Evolutionary conservation across 495 filamentous ascomycete species (phyloP).

Genomic region (Trichoderma orchidacearum): DNA sequence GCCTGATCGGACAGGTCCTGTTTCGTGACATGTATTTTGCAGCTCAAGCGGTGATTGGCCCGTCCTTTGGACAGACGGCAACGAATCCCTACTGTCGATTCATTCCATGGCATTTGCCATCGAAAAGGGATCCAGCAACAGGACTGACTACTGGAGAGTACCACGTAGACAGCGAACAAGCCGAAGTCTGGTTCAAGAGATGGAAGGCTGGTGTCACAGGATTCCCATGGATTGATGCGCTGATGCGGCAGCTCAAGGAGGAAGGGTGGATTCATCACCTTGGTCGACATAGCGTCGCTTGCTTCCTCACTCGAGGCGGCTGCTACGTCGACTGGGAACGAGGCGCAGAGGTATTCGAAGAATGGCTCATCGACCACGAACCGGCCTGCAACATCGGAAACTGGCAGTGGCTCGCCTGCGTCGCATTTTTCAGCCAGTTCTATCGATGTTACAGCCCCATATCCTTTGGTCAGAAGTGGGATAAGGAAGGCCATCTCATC

Average conservation of each 20-base stretch:
- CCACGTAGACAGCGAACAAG: conserved; percentile 37
- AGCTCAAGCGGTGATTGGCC: conserved; percentile 50
- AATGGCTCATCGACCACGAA: conserved; percentile 59
- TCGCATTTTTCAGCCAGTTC: conserved; percentile 53
- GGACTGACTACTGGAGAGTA: conserved; percentile 34
- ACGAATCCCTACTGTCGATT: conserved; percentile 48
- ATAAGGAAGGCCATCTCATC: conserved; percentile 46
- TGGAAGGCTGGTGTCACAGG: conserved; percentile 54
- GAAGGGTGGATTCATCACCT: conserved; percentile 70
- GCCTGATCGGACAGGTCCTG: conserved; percentile 51
- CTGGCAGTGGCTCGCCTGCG: conserved; percentile 66
- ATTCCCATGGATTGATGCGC: conserved; percentile 61
- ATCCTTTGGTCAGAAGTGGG: conserved; percentile 54
- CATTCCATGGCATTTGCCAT: conserved; percentile 58
- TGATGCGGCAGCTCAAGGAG: conserved; percentile 55
- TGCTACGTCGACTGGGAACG: conserved; percentile 64
- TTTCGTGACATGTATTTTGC: conserved; percentile 71
- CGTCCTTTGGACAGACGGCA: conserved; percentile 38
- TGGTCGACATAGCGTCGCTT: conserved; percentile 57
- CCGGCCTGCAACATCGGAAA: conserved; percentile 55
- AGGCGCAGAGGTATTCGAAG: conserved; percentile 61
- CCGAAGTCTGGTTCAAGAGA: conserved; percentile 47
- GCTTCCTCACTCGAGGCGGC: conserved; percentile 57
- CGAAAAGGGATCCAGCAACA: conserved; percentile 26
- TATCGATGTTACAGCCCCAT: conserved; percentile 53